phyloP scores from a whole-genome alignment of 2,329 filamentous ascomycete genomes.

The Penicillium occitanis region DNA sequence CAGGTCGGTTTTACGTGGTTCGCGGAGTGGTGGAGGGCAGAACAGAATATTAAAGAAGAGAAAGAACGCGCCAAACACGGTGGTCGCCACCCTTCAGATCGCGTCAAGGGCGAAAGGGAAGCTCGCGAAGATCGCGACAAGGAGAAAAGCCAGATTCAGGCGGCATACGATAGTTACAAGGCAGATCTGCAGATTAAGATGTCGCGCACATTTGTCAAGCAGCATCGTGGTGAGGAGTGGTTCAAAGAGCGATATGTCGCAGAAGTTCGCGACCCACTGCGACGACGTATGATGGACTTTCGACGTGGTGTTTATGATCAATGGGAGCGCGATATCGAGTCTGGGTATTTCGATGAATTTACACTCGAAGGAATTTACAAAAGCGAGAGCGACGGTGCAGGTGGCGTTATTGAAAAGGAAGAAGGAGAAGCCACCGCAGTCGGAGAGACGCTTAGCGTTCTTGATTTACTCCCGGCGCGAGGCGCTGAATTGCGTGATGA shows the following conservation, averaged over 20 bases:
- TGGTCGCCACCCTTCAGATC: conserved; percentile 54
- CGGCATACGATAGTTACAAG: conserved; percentile 66
- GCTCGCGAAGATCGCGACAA: conserved; percentile 62
- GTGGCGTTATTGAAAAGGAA: conserved; percentile 86
- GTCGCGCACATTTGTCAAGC: conserved; percentile 83
- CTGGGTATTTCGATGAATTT: conserved; percentile 88
- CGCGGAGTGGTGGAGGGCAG: conserved; percentile 66
- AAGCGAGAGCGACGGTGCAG: conserved; percentile 82
- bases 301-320: conserved; percentile 76
- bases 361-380: conserved; percentile 93
- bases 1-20: conserved; percentile 69
- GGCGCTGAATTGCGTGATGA: conserved; percentile 89
- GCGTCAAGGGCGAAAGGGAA: conserved; percentile 62
- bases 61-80: conserved; percentile 62
- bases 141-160: conserved; percentile 63
- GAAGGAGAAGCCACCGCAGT: conserved; percentile 90
- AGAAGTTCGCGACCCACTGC: conserved; percentile 73
- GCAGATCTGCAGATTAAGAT: conserved; percentile 67
- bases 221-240: conserved; percentile 96
- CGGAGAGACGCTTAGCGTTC: conserved; percentile 88
- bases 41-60: conserved; percentile 64
- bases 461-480: conserved; percentile 79
- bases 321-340: conserved; percentile 85
- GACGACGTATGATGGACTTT: conserved; percentile 73
- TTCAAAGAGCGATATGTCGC: conserved; percentile 93